Evolutionary conservation across 2,329 filamentous ascomycete species (phyloP), one percentile per base, ranked within the genome.

Genomic region (Huntiella decipiens): DNA sequence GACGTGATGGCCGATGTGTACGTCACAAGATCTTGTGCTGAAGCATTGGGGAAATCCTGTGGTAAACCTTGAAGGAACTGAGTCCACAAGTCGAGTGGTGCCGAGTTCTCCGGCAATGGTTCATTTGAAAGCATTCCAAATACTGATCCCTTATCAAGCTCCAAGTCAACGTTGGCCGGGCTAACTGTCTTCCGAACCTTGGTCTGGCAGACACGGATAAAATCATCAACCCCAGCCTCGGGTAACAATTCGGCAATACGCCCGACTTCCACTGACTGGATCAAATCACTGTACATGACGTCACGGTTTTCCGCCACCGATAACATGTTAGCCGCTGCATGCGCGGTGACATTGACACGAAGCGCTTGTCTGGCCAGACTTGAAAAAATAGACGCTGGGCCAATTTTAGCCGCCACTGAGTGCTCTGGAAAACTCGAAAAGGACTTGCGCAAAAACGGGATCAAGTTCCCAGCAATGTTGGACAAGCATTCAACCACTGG

Each of bases 281-380:
- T 77, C 78, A 87, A 94, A 57, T 98, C 91, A 43, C 80, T 68
- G 66, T 91, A 95, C 91, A 98, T 96, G 56, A 91, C 82, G 53
- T 91, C 85, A 46, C 91, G 77, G 58, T 93, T 92, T 39, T 84
- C 82, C 13, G 85, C 78, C 55, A 88, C 84, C 5, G 84, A 84
- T 10, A 98, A 70, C 73, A 94, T 86, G 52, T 91, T 92, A 16
- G 87, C 88, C 1, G 88, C 86, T 1, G 91, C 87, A 57, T 96
- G 88, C 2, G 91, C 91, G 15, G 88, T 85, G 49, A 91, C 73
- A 57, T 98, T 98, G 50, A 95, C 91, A 48, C 87, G 76, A 33
- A 96, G 70, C 56, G 91, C 80, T 43, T 91, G 82, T 56, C 88
- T 82, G 13, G 98, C 65, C 1, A 98, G 70, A 40, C 79, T 81